Evolutionary conservation across 2,329 filamentous ascomycete species (phyloP), one percentile per base, ranked within the genome.

Genomic region (Xylariaceae sp.): DNA sequence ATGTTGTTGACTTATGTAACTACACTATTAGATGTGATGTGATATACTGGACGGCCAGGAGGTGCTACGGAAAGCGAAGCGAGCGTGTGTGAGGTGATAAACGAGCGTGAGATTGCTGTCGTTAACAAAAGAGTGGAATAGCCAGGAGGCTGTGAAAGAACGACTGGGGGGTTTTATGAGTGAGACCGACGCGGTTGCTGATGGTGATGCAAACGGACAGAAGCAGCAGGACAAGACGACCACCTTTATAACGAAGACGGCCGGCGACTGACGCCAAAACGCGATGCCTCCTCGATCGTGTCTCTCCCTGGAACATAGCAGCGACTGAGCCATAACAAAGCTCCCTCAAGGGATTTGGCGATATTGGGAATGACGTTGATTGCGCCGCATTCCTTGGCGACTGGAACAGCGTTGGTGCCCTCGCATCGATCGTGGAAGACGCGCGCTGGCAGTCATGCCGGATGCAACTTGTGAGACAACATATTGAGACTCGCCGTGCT

Each of bases 231-330:
- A 41, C 13, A 14, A n/a, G 36, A n/a, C 31, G 31, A 17, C 43
- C 43, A 43, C 47, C 49, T 59, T 46, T 59, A 60, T 59, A 57
- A 47, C 32, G 50, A 56, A 44, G 46, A 53, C 31, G 49, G 47
- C 41, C 41, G 45, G 31, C 46, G 47, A n/a, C 21, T 51, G 60
- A 53, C 46, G 44, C 36, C 44, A 50, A 19, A 43, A 50, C 44
- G 48, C 53, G n/a, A 48, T n/a, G n/a, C n/a, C n/a, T n/a, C 30
- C 47, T 56, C 28, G 43, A 12, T 36, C 19, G 15, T 48, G 34
- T 41, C 40, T 43, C 31, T 36, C 23, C 9, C 8, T 15, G 18
- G 32, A 14, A 12, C 46, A 44, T 47, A 51, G 33, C 43, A 43
- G 27, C 19, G 27, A 11, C 33, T 45, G 43, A 43, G 24, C 40